Evolutionary conservation across 495 filamentous ascomycete species (phyloP).

Genomic region (Penicillium crystallinum): DNA sequence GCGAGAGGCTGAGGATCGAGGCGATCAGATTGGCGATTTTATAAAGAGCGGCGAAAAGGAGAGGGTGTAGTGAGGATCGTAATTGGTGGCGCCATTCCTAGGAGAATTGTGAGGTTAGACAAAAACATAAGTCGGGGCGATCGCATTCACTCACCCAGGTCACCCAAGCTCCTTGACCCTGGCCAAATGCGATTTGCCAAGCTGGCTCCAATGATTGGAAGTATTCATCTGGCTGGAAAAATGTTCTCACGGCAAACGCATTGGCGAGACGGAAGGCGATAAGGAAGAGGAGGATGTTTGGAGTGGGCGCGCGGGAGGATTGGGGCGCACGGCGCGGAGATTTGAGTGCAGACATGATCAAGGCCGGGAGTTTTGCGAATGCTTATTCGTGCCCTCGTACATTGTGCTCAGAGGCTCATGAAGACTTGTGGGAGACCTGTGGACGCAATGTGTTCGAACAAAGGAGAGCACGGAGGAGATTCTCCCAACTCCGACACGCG

Average conservation of each 20-base stretch:
- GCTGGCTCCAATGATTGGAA: slow-evolving; percentile 95
- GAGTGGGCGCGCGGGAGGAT: slow-evolving; percentile 8
- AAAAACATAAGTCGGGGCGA: background rate
- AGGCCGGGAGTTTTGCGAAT: background rate
- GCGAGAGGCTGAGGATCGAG: slow-evolving; percentile 41
- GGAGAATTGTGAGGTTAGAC: slow-evolving; percentile 4
- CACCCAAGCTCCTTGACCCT: slow-evolving; percentile 75
- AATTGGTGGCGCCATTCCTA: slow-evolving; percentile 94
- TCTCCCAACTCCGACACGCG: background rate
- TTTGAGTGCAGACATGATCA: slow-evolving; percentile 13
- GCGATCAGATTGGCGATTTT: slow-evolving; percentile 51
- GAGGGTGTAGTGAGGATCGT: slow-evolving; percentile 87
- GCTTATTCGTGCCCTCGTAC: background rate
- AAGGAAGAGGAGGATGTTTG: slow-evolving; percentile 54
- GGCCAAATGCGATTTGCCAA: slow-evolving; percentile 83
- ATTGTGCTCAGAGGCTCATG: background rate
- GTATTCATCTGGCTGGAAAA: slow-evolving; percentile 99
- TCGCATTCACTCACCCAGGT: slow-evolving; percentile 71
- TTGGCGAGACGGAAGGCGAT: slow-evolving; percentile 78
- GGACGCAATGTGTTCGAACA: background rate
- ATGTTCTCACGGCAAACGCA: slow-evolving; percentile 79
- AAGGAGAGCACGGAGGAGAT: background rate
- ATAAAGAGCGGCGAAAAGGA: slow-evolving; percentile 77
- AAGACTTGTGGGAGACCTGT: background rate
- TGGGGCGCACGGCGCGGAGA: slow-evolving; percentile 21